Evolutionary conservation across 805 yeast genomes (phyloP).

Genomic region (Torulaspora indica): DNA sequence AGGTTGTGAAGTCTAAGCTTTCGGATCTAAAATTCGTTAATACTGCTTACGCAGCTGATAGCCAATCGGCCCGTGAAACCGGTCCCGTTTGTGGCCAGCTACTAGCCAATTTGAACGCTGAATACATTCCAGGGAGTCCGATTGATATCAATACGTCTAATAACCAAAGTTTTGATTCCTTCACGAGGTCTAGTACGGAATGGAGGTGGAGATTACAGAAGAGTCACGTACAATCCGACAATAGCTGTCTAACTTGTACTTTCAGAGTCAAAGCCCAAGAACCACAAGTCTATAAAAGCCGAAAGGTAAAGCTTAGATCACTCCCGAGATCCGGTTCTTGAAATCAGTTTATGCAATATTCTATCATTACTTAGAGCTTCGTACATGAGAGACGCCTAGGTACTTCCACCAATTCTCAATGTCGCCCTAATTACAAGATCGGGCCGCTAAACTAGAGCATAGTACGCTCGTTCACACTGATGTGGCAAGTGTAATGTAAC

Average conservation of each 20-base stretch:
- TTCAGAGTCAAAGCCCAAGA: conserved; percentile 24
- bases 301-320: not conserved
- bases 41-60: not conserved
- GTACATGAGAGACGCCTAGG: too few species aligned
- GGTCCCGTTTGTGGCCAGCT: not conserved
- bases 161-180: not conserved
- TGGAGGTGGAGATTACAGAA: conserved; percentile 12
- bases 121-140: not conserved
- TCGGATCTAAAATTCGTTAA: not conserved
- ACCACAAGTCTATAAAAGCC: not conserved
- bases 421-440: too few species aligned
- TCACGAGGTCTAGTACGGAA: conserved; percentile 15
- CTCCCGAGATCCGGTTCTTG: not conserved
- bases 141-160: not conserved
- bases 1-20: not conserved
- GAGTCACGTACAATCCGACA: conserved; percentile 11
- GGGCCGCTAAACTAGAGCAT: too few species aligned
- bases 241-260: conserved; percentile 22
- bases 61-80: not conserved
- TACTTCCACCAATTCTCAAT: too few species aligned
- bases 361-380: too few species aligned
- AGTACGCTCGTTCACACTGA: too few species aligned
- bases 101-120: not conserved
- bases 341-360: not conserved
- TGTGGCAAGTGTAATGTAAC: not conserved